Base-by-base conservation (phyloP, 768 basidiomycete species). In the Podaxis sp. region DNA sequence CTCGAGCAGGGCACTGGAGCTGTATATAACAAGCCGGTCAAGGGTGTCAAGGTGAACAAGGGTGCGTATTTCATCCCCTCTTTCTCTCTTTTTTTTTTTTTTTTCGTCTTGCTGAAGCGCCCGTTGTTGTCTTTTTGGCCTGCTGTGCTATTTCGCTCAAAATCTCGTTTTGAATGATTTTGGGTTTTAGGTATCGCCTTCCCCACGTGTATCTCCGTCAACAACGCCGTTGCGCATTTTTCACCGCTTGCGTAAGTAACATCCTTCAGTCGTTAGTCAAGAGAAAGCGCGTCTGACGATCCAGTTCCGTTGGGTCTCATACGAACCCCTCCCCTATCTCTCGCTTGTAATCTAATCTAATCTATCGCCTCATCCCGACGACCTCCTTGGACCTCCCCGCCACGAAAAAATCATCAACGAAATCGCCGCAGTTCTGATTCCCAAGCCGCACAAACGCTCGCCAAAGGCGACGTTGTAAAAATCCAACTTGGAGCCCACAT, bases 401-500 rank as follows among this genome's bases (percentile, higher is more conserved):
- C 12, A 41, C 17, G 3, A 33, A 54, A 33, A 33, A 37, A 57
- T 29, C 47, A 27, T 24, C 6, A 52, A 33, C 17, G 8, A 58
- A 54, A 66, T 22, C 50, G 66, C 55, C 33, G 17, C 70, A 92
- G 90, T 67, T 93, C 92, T 40, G 92, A 94, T 77, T 76, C 88
- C 15, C 83, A 85, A 65, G 85, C 90, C 27, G 77, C 79, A 6
- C 86, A 88, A 73, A 82, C 75, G 55, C 82, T 96, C 66, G 85
- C 84, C 27, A 90, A 94, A 66, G 87, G 87, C 64, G 97, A 99
- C 73, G 87, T 99, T 62, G 96, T 98, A 67, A 98, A 98, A 79
- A 78, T 99, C 66, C 93, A 96, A 75, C 82, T 98, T 64, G 97
- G 97, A 51, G 95, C 96, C 19, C 97, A 99, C 72, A 94, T 99